A percentile compares a stretch with the other conserved stretches of the same genome.
Evolutionary conservation across 345 rosid species (phyloP).

Genomic region (Hibiscus syriacus): DNA sequence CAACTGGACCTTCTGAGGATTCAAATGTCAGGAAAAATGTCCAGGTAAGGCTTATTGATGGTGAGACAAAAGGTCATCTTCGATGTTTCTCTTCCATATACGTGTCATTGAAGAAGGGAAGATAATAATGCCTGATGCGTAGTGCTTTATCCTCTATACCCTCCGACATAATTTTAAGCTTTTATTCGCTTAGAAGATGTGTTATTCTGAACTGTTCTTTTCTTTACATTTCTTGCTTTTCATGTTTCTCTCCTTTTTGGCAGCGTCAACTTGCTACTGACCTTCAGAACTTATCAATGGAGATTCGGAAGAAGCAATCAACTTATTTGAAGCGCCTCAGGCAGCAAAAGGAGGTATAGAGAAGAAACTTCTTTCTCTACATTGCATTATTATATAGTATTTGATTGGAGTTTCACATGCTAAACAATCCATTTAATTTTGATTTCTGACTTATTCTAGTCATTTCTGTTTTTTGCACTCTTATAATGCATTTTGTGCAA

Average conservation of each 20-base stretch:
- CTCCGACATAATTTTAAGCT: not conserved
- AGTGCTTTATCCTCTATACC: not conserved
- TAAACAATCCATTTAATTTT: not conserved
- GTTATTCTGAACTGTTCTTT: not conserved
- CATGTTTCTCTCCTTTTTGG: constrained; percentile 4
- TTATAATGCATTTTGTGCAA: not conserved
- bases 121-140: not conserved
- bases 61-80: not conserved
- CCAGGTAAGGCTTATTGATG: constrained; percentile 45
- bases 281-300: constrained; percentile 86
- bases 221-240: not conserved
- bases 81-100: not conserved
- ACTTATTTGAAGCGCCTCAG: constrained; percentile 85
- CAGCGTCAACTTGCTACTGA: constrained; percentile 93
- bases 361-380: constrained; percentile 1
- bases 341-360: constrained; percentile 74
- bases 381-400: not conserved
- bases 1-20: constrained; percentile 81
- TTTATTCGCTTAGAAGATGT: not conserved
- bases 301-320: constrained; percentile 91
- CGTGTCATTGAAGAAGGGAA: not conserved
- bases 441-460: not conserved
- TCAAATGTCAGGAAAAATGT: constrained; percentile 92
- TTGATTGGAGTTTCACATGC: not conserved
- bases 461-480: not conserved